Evolutionary conservation across 2,329 filamentous ascomycete species (phyloP).

Genomic region (Cercospora sp.): DNA sequence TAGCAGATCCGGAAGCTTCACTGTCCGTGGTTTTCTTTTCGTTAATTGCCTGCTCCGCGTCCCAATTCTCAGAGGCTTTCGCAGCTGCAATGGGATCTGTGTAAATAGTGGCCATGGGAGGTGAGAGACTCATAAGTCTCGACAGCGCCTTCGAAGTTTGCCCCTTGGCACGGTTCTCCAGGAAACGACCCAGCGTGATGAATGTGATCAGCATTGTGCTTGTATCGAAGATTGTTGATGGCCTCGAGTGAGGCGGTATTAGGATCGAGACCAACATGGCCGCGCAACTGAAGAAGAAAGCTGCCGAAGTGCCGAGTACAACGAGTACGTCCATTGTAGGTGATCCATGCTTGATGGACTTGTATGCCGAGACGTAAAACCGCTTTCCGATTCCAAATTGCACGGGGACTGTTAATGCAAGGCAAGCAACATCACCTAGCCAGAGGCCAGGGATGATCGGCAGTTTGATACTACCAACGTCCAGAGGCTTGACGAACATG

Average conservation of each 20-base stretch:
- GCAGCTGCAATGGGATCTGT: conserved; percentile 89
- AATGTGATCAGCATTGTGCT: conserved; percentile 99
- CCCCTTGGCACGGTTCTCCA: conserved; percentile 93
- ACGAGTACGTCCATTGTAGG: conserved; percentile 98
- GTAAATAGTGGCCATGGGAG: conserved; percentile 96
- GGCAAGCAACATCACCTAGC: conserved; percentile 82
- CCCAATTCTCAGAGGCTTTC: conserved; percentile 82
- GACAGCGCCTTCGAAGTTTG: conserved; percentile 94
- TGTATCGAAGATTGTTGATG: conserved; percentile 91
- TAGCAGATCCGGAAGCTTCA: conserved; percentile 56
- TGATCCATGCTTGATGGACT: conserved; percentile 83
- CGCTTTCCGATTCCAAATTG: conserved; percentile 95
- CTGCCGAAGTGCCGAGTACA: conserved; percentile 87
- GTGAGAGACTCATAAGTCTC: conserved; percentile 89
- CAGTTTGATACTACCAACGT: conserved; percentile 70
- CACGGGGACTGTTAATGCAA: conserved; percentile 82
- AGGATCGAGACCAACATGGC: conserved; percentile 82
- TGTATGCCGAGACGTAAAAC: conserved; percentile 92
- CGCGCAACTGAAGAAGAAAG: conserved; percentile 91
- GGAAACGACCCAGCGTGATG: conserved; percentile 82
- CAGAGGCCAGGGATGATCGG: conserved; percentile 72
- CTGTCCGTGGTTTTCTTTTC: conserved; percentile 39
- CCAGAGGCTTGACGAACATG: conserved; percentile 73
- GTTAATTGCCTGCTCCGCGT: conserved; percentile 50
- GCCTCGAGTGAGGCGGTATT: conserved; percentile 72